Evolutionary conservation across 129 eudicot genomes (phyloP).

Genomic region (Daucus carota): DNA sequence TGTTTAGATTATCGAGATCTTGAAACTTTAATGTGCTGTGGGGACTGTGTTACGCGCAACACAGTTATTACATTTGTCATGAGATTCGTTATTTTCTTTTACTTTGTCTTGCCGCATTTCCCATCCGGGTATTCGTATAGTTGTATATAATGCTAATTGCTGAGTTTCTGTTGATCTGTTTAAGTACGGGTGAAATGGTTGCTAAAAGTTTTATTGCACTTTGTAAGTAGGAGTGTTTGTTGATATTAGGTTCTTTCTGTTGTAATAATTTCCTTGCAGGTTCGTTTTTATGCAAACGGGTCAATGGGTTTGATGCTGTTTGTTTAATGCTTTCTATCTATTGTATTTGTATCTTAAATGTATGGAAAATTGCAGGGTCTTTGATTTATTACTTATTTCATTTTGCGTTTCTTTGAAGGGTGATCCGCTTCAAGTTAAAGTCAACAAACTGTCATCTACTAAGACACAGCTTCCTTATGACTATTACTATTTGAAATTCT

Average conservation of each 20-base stretch:
- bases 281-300: background rate
- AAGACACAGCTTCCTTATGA: conserved; percentile 98
- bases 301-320: background rate
- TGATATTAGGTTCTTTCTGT: background rate
- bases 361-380: too few relatives aligned
- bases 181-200: background rate
- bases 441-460: conserved; percentile 92
- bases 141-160: background rate
- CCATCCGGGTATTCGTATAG: background rate
- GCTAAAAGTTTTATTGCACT: background rate
- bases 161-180: background rate
- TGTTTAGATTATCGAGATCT: background rate
- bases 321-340: background rate
- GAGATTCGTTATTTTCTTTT: background rate
- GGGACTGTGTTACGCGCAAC: background rate
- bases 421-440: conserved; percentile 88
- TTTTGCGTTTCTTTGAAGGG: conserved; percentile 41
- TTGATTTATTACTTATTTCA: background rate
- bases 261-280: background rate
- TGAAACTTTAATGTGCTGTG: background rate
- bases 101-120: background rate
- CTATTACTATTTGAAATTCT: conserved; percentile 80
- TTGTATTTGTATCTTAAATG: too few relatives aligned
- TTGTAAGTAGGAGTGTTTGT: background rate
- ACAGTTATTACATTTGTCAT: background rate